These are phyloP conservation scores for Reutealis trisperma DNA, from an alignment of 345 rosid genomes.

Conservation along the genomic window DNA sequence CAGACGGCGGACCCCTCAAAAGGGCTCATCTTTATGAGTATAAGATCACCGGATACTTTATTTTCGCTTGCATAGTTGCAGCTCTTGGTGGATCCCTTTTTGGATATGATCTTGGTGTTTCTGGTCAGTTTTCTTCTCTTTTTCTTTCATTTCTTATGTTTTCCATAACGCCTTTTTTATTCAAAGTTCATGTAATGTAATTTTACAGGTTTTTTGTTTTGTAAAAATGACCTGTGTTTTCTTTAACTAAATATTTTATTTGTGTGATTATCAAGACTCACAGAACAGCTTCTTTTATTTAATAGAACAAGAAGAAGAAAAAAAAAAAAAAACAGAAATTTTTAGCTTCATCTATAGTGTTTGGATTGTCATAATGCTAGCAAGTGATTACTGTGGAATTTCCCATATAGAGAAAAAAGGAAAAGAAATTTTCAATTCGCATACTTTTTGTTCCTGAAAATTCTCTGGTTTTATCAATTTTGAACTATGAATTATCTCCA, in stretches of 20 bases:
- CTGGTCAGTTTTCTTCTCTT: slow-evolving; percentile 15
- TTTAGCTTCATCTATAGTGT: not conserved
- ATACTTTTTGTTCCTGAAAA: not conserved
- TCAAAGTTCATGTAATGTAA: too few species aligned
- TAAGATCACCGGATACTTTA: slow-evolving; percentile 56
- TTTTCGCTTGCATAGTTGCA: slow-evolving; percentile 42
- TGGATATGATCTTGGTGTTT: slow-evolving; percentile 36
- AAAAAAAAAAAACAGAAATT: not conserved
- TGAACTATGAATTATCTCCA: too few species aligned
- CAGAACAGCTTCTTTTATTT: not conserved
- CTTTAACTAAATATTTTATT: not conserved
- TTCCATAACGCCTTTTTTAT: too few species aligned
- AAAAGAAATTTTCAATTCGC: not conserved
- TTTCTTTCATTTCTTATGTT: not conserved
- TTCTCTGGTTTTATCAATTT: too few species aligned
- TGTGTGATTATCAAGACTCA: not conserved
- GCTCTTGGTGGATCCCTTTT: slow-evolving; percentile 36
- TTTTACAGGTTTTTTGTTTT: too few species aligned
- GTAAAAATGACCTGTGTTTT: not conserved
- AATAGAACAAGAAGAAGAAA: not conserved
- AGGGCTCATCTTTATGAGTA: slow-evolving; percentile 78
- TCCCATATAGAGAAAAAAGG: not conserved
- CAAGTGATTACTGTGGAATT: not conserved
- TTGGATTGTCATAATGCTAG: not conserved
- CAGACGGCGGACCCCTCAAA: slow-evolving; percentile 37